Conservation (phyloP, 495 filamentous ascomycete species). For the Choiromyces venosus region DNA sequence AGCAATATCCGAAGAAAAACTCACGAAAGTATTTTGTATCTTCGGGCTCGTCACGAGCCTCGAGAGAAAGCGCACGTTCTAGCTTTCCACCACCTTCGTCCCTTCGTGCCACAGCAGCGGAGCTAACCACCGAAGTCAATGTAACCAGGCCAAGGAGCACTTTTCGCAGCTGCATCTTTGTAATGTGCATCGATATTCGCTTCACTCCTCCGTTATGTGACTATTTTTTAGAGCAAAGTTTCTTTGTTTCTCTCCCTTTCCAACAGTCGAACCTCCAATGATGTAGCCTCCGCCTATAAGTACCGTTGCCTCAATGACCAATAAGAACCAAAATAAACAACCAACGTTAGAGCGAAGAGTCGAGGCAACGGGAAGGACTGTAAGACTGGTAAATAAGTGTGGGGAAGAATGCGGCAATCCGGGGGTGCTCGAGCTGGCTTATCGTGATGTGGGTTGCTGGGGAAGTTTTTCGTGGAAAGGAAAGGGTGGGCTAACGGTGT, state of each 20-base stretch:
- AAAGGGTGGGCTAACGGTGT: not conserved
- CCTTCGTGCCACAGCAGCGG: slow-evolving; percentile 3
- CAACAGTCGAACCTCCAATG: not conserved
- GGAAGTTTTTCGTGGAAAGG: not conserved
- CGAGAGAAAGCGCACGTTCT: not conserved
- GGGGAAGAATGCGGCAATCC: not conserved
- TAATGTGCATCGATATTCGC: not conserved
- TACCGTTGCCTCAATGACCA: not conserved
- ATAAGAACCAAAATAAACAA: not conserved
- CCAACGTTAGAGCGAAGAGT: not conserved
- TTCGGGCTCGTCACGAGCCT: not conserved
- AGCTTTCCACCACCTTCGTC: not conserved
- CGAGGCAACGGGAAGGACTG: not conserved
- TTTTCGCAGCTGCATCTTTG: slow-evolving; percentile 16
- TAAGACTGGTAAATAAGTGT: not conserved
- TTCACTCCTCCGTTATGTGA: not conserved
- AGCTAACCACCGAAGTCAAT: slow-evolving; percentile 22
- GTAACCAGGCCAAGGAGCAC: slow-evolving; percentile 22
- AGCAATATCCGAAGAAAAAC: slow-evolving; percentile 6
- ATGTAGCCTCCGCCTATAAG: not conserved
- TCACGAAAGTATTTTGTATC: slow-evolving; percentile 41
- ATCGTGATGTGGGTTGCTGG: not conserved
- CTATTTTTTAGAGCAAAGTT: not conserved
- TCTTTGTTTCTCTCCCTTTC: not conserved
- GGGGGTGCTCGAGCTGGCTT: not conserved